These are phyloP conservation scores for Colletotrichum lentis DNA, from an alignment of 2,329 filamentous ascomycete genomes.

Conservation along the genomic window DNA sequence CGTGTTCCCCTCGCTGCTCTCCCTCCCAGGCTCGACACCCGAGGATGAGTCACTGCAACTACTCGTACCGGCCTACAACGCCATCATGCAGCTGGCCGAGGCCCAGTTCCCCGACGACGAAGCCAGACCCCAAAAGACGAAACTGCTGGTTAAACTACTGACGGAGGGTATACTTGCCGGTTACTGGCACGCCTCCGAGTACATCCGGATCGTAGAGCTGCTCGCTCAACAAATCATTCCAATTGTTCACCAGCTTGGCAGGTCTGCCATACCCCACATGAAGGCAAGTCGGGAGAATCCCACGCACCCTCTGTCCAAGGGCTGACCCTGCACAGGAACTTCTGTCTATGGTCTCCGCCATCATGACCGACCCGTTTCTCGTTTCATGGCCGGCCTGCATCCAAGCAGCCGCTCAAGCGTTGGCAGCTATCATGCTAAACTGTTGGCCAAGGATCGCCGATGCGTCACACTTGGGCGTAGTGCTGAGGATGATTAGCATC, in stretches of 20 bases:
- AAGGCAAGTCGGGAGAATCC: slow-evolving; percentile 54
- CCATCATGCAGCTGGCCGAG: slow-evolving; percentile 67
- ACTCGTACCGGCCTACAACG: slow-evolving; percentile 71
- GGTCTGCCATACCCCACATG: slow-evolving; percentile 72
- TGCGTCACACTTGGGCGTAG: slow-evolving; percentile 65
- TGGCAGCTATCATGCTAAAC: slow-evolving; percentile 67
- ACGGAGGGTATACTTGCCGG: slow-evolving; percentile 64
- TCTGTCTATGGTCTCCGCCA: slow-evolving; percentile 70
- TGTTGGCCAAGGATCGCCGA: slow-evolving; percentile 73
- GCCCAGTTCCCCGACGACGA: slow-evolving; percentile 45
- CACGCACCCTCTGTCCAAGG: neutral
- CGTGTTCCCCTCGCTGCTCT: slow-evolving; percentile 75
- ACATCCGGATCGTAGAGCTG: slow-evolving; percentile 64
- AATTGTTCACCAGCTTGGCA: slow-evolving; percentile 65
- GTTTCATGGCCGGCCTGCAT: slow-evolving; percentile 63
- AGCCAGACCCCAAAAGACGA: slow-evolving; percentile 44
- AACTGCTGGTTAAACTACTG: slow-evolving; percentile 62
- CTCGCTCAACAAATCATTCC: slow-evolving; percentile 60
- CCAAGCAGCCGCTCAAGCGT: slow-evolving; percentile 58
- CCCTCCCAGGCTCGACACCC: slow-evolving; percentile 79
- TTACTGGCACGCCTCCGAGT: slow-evolving; percentile 66
- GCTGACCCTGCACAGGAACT: slow-evolving; percentile 59
- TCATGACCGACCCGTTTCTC: slow-evolving; percentile 75
- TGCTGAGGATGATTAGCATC: slow-evolving; percentile 68
- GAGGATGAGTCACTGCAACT: slow-evolving; percentile 73